Base-by-base conservation (phyloP, 2,329 filamentous ascomycete species). In the Tolypocladium nubicola region DNA sequence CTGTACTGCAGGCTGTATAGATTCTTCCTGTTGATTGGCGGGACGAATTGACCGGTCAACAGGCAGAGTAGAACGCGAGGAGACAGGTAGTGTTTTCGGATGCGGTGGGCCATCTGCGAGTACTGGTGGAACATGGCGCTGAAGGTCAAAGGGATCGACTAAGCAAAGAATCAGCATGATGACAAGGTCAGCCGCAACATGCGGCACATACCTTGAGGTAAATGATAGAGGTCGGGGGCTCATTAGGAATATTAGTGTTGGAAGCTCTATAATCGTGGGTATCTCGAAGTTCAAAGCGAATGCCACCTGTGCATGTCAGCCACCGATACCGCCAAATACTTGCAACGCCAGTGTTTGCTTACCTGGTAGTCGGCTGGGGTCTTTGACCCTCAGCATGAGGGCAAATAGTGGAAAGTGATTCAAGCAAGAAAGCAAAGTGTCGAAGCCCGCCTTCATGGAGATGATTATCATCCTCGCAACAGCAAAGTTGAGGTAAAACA, bases 351-450 rank as follows among this genome's bases (percentile, higher is more conserved):
- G 13, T 8, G 21, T 23, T 6, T 56, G 70, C 76, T 64, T 72
- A 86, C 90, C 93, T 60, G 94, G 94, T 64, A 99, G 78, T 69
- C 94, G 85, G 70, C 86, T 81, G 10, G 92, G 90, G 72, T 99
- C 95, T 72, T 99, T 99, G 64, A 97, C 79, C 65, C 93, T 83
- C 59, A 99, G 78, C 95, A 99, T 99, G 58, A 97, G 77, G 35
- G 94, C 94, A 73, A 99, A 99, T 19, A 99, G 81, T 8, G 94
- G 95, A 65, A 99, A 99, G 72, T 99, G 95, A 69, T 99, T 99
- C 58, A 99, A 75, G 73, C 89, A 97, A 49, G 94, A 95, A 63
- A 99, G 80, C 65, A 91, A 81, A 2, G 93, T 97, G 73, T 99
- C 94, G 58, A 99, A 85, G 19, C 84, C 81, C 14, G 93, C 95